phyloP scores from a whole-genome alignment of 345 rosid genomes.

The Sisymbrium irio region DNA sequence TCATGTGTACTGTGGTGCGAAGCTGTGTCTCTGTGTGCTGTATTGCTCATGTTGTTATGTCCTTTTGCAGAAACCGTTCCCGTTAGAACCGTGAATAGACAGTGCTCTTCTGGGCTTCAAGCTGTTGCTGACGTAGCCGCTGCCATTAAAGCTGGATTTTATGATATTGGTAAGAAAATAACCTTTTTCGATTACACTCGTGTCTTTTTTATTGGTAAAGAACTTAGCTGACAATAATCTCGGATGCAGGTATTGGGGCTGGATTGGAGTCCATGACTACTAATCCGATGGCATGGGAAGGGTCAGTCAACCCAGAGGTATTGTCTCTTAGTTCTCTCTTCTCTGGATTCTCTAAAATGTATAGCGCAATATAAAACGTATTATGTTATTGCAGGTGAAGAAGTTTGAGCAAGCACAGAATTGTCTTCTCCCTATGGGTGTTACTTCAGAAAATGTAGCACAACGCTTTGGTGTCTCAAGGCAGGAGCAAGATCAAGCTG shows the following conservation, averaged over 20 bases:
- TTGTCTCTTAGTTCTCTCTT: conserved; percentile 2
- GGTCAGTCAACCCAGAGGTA: conserved; percentile 91
- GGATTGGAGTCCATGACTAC: conserved; percentile 95
- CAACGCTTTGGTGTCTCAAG: conserved; percentile 87
- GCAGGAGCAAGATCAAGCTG: conserved; percentile 99
- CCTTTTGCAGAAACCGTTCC: conserved; percentile 75
- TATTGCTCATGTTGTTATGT: conserved; percentile 8
- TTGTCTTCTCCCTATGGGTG: conserved; percentile 98
- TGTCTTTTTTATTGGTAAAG: not conserved
- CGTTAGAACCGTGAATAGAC: conserved; percentile 90
- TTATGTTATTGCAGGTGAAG: conserved; percentile 56
- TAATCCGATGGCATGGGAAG: conserved; percentile 93
- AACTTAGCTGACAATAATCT: not conserved
- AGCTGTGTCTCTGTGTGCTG: not conserved
- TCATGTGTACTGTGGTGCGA: not conserved
- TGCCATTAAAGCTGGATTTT: conserved; percentile 97
- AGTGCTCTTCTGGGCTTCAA: conserved; percentile 99
- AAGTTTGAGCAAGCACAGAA: conserved; percentile 72
- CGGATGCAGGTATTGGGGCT: conserved; percentile 80
- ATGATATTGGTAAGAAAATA: conserved; percentile 68
- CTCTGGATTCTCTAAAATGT: not conserved
- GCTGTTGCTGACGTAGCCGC: conserved; percentile 99
- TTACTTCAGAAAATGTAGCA: conserved; percentile 98
- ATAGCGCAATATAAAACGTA: not conserved
- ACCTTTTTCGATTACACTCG: not conserved